A percentile compares a stretch with the other conserved stretches of the same genome.
Evolutionary conservation across 2,329 filamentous ascomycete species (phyloP).

Genomic region (Verticillium nubilum): DNA sequence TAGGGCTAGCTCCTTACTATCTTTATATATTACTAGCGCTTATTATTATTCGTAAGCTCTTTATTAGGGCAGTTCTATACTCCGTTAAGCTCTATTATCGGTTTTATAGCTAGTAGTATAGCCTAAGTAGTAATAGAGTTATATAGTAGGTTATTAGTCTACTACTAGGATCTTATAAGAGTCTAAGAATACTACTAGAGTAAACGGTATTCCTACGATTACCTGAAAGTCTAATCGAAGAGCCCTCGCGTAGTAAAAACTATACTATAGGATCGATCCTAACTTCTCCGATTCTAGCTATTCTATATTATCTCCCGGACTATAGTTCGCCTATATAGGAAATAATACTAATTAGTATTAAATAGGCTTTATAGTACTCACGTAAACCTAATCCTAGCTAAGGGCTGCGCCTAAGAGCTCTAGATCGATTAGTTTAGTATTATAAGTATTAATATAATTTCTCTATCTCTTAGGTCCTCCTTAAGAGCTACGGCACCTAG

Average conservation of each 20-base stretch:
- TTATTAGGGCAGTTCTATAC: neutral
- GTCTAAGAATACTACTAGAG: neutral
- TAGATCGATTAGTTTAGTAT: too few species aligned
- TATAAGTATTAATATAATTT: too few species aligned
- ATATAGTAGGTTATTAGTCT: too few species aligned
- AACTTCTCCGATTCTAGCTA: neutral
- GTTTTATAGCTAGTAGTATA: neutral
- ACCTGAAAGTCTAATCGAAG: neutral
- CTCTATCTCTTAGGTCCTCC: too few species aligned
- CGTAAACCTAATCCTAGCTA: neutral
- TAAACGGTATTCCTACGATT: neutral
- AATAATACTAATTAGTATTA: neutral
- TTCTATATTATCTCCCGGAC: neutral
- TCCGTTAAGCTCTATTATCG: neutral
- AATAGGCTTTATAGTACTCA: neutral
- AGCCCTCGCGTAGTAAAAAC: neutral
- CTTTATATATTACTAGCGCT: too few species aligned
- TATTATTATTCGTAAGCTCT: neutral
- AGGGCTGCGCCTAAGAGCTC: neutral
- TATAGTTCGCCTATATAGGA: too few species aligned
- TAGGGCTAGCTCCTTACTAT: neutral
- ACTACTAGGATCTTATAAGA: neutral
- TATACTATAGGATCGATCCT: neutral
- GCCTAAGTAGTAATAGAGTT: neutral
- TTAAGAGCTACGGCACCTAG: too few species aligned